Evolutionary conservation across 352 stramenopile genomes (phyloP).

Genomic region (Pythium aphanidermatum): DNA sequence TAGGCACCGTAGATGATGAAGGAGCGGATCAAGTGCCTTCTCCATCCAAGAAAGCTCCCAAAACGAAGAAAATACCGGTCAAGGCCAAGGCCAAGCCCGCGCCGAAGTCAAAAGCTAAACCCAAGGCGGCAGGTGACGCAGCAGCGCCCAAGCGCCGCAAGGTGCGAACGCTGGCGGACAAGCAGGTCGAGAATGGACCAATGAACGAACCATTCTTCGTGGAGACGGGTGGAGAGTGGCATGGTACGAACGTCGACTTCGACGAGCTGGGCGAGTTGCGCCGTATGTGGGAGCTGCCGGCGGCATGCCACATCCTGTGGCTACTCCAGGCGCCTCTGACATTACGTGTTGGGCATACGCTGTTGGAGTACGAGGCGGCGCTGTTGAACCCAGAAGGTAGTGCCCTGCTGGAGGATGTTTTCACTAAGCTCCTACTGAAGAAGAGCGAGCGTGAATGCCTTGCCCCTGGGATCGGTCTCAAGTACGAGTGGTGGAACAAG

Average conservation of each 20-base stretch:
- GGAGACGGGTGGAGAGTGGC: conserved; percentile 64
- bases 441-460: conserved; percentile 78
- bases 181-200: conserved; percentile 48
- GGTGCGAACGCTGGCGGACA: conserved; percentile 43
- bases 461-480: conserved; percentile 67
- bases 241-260: conserved; percentile 66
- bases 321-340: conserved; percentile 74
- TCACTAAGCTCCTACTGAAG: conserved; percentile 80
- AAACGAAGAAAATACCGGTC: background rate
- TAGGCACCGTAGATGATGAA: too few relatives aligned
- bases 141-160: conserved; percentile 51
- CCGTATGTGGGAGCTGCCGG: conserved; percentile 67
- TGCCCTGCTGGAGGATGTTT: conserved; percentile 73
- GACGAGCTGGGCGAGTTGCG: conserved; percentile 58
- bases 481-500: conserved; percentile 88
- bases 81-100: conserved; percentile 10
- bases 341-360: conserved; percentile 65
- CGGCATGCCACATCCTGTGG: conserved; percentile 80
- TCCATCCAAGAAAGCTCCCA: conserved; percentile 7
- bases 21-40: conserved; percentile 3
- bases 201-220: conserved; percentile 58
- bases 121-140: conserved; percentile 1
- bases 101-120: background rate
- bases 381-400: conserved; percentile 67
- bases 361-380: conserved; percentile 81